phyloP scores from a whole-genome alignment of 176 grass and related monocot species.

The Eleusine coracana region DNA sequence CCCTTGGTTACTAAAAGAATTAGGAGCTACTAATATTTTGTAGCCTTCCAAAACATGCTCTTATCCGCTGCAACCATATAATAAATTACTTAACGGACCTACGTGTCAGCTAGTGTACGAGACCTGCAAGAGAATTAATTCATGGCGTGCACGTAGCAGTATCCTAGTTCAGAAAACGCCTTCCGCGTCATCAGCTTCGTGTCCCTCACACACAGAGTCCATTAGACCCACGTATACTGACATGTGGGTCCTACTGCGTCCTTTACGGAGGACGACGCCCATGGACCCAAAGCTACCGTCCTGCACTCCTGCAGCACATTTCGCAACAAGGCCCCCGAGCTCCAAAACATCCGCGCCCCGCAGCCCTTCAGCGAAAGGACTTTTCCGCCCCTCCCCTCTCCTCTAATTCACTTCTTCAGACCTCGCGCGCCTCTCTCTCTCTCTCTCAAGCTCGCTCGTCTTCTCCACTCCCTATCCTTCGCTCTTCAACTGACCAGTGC shows the following conservation, averaged over 20 bases:
- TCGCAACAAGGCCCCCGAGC: conserved; percentile 17
- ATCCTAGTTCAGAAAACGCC: neutral
- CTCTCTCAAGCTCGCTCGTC: conserved; percentile 1
- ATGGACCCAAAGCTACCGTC: neutral
- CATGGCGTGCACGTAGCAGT: conserved; percentile 22
- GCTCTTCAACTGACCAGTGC: conserved; percentile 21
- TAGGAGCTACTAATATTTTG: neutral
- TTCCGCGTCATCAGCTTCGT: neutral
- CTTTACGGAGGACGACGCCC: neutral
- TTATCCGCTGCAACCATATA: neutral
- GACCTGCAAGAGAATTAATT: neutral
- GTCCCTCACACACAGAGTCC: neutral
- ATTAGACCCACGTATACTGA: neutral
- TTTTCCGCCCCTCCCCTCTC: conserved; percentile 33
- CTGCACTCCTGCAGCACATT: neutral
- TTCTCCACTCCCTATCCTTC: conserved; percentile 33
- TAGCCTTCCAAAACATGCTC: neutral
- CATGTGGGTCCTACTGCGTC: rapidly evolving
- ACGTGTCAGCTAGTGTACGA: neutral
- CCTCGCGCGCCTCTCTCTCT: conserved; percentile 23
- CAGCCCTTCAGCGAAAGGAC: neutral
- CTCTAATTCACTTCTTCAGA: conserved; percentile 38
- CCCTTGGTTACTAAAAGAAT: neutral
- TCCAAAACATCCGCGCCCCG: neutral
- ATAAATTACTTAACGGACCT: neutral